A percentile compares a stretch with the other conserved stretches of the same genome.
Evolutionary conservation across 1,284 basidiomycete genomes (phyloP).

Genomic region (Fomes fomentarius): DNA sequence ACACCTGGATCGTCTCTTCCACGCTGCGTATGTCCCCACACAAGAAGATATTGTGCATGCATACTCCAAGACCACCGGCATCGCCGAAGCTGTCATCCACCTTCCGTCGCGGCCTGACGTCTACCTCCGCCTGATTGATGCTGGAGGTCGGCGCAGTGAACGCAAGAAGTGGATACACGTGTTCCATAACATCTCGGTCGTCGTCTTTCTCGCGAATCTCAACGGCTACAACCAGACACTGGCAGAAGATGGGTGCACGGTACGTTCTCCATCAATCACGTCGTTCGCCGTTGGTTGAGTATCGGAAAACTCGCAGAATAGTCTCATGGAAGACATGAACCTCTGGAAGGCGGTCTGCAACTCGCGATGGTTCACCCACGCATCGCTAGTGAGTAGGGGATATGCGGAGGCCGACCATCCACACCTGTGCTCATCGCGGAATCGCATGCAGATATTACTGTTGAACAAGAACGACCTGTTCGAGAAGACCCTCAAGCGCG

Average conservation of each 20-base stretch:
- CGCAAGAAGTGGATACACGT: constrained; percentile 89
- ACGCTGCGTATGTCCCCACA: constrained; percentile 68
- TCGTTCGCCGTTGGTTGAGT: no score
- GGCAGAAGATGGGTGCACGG: constrained; percentile 90
- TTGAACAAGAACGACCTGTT: constrained; percentile 92
- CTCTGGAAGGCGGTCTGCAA: constrained; percentile 95
- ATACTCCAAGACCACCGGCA: constrained; percentile 87
- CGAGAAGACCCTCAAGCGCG: constrained; percentile 76
- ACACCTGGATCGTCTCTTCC: constrained; percentile 79
- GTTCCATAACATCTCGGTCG: constrained; percentile 85
- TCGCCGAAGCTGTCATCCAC: constrained; percentile 87
- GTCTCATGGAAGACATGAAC: constrained; percentile 95
- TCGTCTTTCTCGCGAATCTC: constrained; percentile 84
- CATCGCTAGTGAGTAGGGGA: constrained; percentile 71
- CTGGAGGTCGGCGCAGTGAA: constrained; percentile 89
- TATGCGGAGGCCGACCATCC: no score
- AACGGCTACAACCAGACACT: constrained; percentile 92
- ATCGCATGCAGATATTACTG: constrained; percentile 77
- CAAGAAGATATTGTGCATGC: constrained; percentile 86
- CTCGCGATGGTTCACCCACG: constrained; percentile 90
- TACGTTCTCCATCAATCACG: constrained; percentile 39
- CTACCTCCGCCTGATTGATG: constrained; percentile 87
- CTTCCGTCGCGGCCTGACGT: constrained; percentile 52
- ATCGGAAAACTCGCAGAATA: constrained; percentile 63
- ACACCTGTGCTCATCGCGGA: constrained; percentile 1